phyloP scores from a whole-genome alignment of 129 eudicot genomes.

The Logfia minima region DNA sequence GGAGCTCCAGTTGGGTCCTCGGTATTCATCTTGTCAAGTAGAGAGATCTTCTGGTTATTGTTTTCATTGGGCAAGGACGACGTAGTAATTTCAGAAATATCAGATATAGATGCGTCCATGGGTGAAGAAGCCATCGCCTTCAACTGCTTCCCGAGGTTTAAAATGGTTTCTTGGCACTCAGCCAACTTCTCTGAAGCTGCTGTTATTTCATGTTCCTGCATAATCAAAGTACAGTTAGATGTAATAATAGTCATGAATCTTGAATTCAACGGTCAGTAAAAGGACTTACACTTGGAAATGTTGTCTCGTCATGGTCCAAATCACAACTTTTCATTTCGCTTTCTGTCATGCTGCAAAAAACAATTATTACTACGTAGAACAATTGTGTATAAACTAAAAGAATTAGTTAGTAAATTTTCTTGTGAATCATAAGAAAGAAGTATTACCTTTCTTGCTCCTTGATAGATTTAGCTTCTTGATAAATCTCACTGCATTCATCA shows the following conservation, averaged over 20 bases:
- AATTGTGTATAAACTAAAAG: background rate
- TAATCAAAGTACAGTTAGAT: constrained; percentile 1
- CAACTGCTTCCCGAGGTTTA: constrained; percentile 64
- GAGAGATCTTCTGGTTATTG: constrained; percentile 42
- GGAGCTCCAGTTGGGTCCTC: constrained; percentile 48
- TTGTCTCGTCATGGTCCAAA: constrained; percentile 35
- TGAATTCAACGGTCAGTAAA: constrained; percentile 8
- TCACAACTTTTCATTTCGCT: constrained; percentile 33
- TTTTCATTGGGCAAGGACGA: constrained; percentile 16
- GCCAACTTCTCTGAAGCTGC: constrained; percentile 63
- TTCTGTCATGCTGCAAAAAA: constrained; percentile 47
- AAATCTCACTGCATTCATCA: constrained; percentile 43
- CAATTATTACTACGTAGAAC: constrained; percentile 18
- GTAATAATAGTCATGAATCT: constrained; percentile 5
- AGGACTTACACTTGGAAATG: constrained; percentile 58
- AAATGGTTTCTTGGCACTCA: constrained; percentile 71
- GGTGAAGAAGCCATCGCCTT: constrained; percentile 46
- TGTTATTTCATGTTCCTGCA: constrained; percentile 63
- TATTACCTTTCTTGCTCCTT: constrained; percentile 65
- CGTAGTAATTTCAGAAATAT: constrained; percentile 24
- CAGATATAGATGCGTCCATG: constrained; percentile 31
- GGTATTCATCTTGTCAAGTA: constrained; percentile 64
- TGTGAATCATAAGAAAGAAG: background rate
- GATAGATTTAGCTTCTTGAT: constrained; percentile 34
- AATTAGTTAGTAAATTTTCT: background rate